Conservation (phyloP, 75 land plant species). For the Sequoia sempervirens region DNA sequence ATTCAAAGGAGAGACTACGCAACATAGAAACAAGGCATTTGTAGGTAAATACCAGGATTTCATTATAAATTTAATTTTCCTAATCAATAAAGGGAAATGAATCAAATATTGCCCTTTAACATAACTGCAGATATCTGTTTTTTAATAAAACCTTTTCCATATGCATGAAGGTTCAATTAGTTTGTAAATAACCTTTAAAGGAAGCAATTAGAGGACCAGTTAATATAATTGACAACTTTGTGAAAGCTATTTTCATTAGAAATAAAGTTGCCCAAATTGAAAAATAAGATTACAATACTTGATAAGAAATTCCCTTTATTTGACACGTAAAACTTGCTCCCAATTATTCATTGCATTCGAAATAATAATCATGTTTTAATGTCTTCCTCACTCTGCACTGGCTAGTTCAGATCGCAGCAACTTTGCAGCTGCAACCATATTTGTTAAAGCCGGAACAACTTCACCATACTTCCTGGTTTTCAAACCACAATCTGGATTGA, state of each 20-base stretch:
- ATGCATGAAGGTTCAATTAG: background rate
- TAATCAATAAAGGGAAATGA: background rate
- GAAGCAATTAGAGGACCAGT: background rate
- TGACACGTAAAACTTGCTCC: background rate
- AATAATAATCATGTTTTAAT: background rate
- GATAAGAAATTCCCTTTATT: background rate
- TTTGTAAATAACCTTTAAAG: background rate
- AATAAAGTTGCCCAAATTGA: no score
- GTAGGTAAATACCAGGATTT: background rate
- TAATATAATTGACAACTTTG: background rate
- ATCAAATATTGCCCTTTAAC: background rate
- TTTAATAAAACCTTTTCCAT: background rate
- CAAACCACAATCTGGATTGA: conserved; percentile 31
- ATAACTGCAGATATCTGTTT: background rate
- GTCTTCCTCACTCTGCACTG: conserved; percentile 4
- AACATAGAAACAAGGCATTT: background rate
- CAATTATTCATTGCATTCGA: background rate
- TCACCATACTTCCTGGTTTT: conserved; percentile 26
- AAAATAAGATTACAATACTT: background rate
- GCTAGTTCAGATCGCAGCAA: conserved; percentile 22
- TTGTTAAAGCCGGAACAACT: conserved; percentile 26
- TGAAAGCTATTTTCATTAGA: background rate
- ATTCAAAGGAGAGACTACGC: background rate
- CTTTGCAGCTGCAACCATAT: conserved; percentile 31
- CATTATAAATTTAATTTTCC: background rate